Evolutionary conservation across 169 alveolate species (phyloP).

Genomic region (Pseudocohnilembus persalinus): DNA sequence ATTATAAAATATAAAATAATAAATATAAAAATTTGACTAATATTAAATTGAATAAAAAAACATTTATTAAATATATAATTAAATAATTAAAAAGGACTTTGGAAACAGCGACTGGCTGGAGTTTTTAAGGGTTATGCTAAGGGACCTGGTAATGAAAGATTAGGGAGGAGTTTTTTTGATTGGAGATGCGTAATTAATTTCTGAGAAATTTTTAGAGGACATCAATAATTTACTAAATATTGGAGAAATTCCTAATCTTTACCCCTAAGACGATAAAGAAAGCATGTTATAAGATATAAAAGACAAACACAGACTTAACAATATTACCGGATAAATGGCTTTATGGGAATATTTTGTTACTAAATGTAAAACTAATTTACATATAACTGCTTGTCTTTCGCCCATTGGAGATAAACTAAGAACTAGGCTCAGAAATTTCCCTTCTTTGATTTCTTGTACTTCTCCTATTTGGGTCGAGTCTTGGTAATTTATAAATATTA

Average conservation of each 20-base stretch:
- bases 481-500: no score
- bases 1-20: no score
- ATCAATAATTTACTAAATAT: constrained; percentile 62
- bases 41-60: no score
- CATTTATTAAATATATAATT: no score
- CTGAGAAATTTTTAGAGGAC: constrained; percentile 65
- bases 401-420: constrained; percentile 82
- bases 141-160: constrained; percentile 49
- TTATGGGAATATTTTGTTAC: constrained; percentile 70
- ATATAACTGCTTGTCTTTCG: constrained; percentile 70
- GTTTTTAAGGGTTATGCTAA: constrained; percentile 49
- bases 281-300: constrained; percentile 29
- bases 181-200: constrained; percentile 51
- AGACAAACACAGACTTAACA: constrained; percentile 64
- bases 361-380: constrained; percentile 70
- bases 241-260: constrained; percentile 70
- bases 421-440: constrained; percentile 70
- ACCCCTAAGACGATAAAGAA: constrained; percentile 57
- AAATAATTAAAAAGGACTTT: constrained; percentile 39
- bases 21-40: constrained; percentile 59
- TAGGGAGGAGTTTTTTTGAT: constrained; percentile 54
- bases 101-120: constrained; percentile 64
- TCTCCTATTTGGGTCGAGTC: constrained; percentile 77
- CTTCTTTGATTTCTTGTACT: constrained; percentile 76
- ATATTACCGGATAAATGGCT: neutral